Evolutionary conservation across 306 rosid species (phyloP), one percentile per base, ranked within the genome.

Genomic region (Spatholobus suberectus): DNA sequence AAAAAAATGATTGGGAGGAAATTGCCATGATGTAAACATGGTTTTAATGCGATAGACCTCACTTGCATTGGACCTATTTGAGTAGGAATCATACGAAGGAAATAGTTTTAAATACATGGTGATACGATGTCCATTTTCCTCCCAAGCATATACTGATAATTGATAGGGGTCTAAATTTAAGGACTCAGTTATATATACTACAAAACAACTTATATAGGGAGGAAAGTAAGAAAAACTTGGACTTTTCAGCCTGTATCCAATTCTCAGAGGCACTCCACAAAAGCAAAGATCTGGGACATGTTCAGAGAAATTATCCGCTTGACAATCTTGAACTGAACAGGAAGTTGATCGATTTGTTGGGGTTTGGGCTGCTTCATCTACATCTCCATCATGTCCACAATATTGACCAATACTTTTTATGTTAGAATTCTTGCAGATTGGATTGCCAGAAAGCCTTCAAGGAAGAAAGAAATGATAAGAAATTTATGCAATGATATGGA

Each of bases 151-250:
- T 2, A 92, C 76, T 46, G 79, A 78, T 59, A 93, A 35, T 81
- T 95, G 98, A 73, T 87, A 73, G 46, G 9, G 11, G 34, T 65
- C 43, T 90, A 95, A 74, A 52, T 75, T 2, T 79, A 95, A 92
- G 83, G 80, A 47, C 2, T 20, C 20, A 32, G 93, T 79, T n/a
- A 93, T 9, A 76, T 91, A 93, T 3, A 9, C 32, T 70, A 80
- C 76, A 58, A 91, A 87, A 6, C 0, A 1, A 51, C 29, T 3
- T 46, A 0, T 43, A 81, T 87, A 79, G 17, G 97, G 98, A 80
- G 78, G 79, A 79, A 95, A 93, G 86, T 91, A 89, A n/a, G 92
- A 87, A 86, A 95, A 93, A 81, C 98, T 92, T 4, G 98, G 98
- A 55, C 98, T 95, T 86, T 95, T 95, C 46, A 95, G 91, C 77